Percentiles rank a stretch among this genome's conserved stretches.
Conservation (phyloP, 2,329 filamentous ascomycete genomes). For the Herpotrichia juniperi region DNA sequence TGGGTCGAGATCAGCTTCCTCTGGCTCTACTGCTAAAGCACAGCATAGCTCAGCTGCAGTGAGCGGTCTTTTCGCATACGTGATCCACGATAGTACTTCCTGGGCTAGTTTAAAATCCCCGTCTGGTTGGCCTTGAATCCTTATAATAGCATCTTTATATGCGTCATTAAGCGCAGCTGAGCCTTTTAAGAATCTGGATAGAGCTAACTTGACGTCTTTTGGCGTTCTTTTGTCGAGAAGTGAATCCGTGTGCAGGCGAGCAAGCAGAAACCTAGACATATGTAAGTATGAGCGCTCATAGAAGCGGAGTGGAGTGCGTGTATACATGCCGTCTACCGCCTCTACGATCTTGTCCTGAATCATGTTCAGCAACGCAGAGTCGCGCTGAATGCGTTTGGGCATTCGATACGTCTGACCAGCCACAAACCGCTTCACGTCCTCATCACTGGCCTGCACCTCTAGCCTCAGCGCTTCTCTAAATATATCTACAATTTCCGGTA, state of each 20-base stretch:
- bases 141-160: constrained; percentile 50
- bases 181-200: constrained; percentile 37
- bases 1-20: neutral
- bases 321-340: too few relatives aligned
- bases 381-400: constrained; percentile 9
- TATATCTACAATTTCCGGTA: constrained; percentile 9
- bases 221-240: constrained; percentile 32
- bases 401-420: constrained; percentile 12
- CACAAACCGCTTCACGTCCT: constrained; percentile 17
- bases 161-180: constrained; percentile 39
- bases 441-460: constrained; percentile 17
- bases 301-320: constrained; percentile 3
- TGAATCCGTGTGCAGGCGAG: constrained; percentile 43
- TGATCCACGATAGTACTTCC: too few relatives aligned
- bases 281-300: constrained; percentile 7
- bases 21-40: constrained; percentile 5
- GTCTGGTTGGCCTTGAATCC: constrained; percentile 46
- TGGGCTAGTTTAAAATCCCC: constrained; percentile 44
- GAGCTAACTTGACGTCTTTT: constrained; percentile 38
- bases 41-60: constrained; percentile 5
- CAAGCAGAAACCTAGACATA: too few relatives aligned
- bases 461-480: constrained; percentile 8
- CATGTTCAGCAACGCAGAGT: constrained; percentile 7
- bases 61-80: constrained; percentile 7
- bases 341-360: constrained; percentile 9